These are phyloP conservation scores for Fusarium sarcochroum DNA, from an alignment of 2,329 filamentous ascomycete genomes.

Conservation along the genomic window DNA sequence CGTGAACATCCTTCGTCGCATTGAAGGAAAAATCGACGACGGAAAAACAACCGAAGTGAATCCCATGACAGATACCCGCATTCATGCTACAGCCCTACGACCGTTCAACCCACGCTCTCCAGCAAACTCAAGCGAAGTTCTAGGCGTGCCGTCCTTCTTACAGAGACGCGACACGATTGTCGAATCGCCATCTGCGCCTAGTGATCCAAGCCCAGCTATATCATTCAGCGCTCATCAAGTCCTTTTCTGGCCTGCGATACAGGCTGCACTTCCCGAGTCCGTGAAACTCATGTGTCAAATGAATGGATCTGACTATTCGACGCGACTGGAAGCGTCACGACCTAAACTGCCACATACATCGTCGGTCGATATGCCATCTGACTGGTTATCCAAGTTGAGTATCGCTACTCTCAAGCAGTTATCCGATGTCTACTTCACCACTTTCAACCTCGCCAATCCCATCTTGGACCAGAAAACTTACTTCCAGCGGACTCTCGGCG, in stretches of 20 bases:
- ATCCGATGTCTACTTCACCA: conserved; percentile 37
- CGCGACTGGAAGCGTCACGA: conserved; percentile 18
- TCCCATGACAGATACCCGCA: background rate
- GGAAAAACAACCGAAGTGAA: background rate
- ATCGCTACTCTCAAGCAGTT: conserved; percentile 30
- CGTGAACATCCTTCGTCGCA: conserved; percentile 39
- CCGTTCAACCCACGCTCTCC: conserved; percentile 25
- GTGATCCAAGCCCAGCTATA: conserved; percentile 22
- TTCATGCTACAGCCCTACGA: background rate
- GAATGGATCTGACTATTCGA: conserved; percentile 21
- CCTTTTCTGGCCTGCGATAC: conserved; percentile 29
- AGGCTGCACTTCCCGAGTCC: conserved; percentile 6
- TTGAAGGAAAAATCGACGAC: conserved; percentile 39
- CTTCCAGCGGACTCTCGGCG: conserved; percentile 31
- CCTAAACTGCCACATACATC: conserved; percentile 17
- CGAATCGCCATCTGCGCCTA: conserved; percentile 2
- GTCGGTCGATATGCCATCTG: background rate
- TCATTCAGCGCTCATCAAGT: conserved; percentile 34
- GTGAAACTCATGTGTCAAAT: conserved; percentile 36
- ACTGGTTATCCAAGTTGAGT: conserved; percentile 10
- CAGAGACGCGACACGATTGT: conserved; percentile 15
- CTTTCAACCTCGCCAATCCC: conserved; percentile 22
- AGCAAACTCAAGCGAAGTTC: conserved; percentile 35
- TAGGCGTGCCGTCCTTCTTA: conserved; percentile 25
- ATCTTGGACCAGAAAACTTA: conserved; percentile 40